Base-by-base conservation (phyloP, 331 rosid species). In the Rosa hybrid region DNA sequence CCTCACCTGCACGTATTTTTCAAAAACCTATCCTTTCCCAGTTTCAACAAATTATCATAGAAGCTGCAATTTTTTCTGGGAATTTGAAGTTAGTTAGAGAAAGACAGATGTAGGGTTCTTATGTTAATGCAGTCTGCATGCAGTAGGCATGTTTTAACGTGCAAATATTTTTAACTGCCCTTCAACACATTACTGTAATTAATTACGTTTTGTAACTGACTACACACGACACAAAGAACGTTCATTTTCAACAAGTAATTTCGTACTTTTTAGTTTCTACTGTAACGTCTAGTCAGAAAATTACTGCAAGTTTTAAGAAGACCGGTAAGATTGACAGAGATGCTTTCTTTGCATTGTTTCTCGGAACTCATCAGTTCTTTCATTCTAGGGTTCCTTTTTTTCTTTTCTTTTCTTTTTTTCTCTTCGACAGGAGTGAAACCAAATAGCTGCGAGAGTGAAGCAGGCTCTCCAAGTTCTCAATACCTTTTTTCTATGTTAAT, bases 381-480 rank as follows among this genome's bases (percentile, higher is more conserved):
- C 21, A 30, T 27, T 53, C 81, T 67, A 48, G 63, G 77, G 53
- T 50, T 71, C 41, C 21, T 5, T 11, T 25, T n/a, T 17, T 20
- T 20, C 18, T 30, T 74, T 14, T 41, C 14, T n/a, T 21, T 12
- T 23, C 42, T n/a, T 30, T 41, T 54, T 74, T 13, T 34, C 21
- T 56, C 54, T 1, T 30, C 1, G 2, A 56, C 10, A 60, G 11
- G 11, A 56, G 62, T 53, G 21, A 53, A 14, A n/a, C 14, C n/a
- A 59, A 13, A 2, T 23, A 11, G 38, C 69, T 57, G 51, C 38
- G n/a, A 50, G 57, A 49, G 25, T 16, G 76, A 16, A 49, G 18
- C 41, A 71, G 75, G 75, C 75, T 71, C 20, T 71, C 39, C 3
- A 71, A 34, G 41, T 71, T 30, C 75, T 71, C 16, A 46, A 45